phyloP scores from a whole-genome alignment of 257 asterid genomes.

The Jacaranda copaia region DNA sequence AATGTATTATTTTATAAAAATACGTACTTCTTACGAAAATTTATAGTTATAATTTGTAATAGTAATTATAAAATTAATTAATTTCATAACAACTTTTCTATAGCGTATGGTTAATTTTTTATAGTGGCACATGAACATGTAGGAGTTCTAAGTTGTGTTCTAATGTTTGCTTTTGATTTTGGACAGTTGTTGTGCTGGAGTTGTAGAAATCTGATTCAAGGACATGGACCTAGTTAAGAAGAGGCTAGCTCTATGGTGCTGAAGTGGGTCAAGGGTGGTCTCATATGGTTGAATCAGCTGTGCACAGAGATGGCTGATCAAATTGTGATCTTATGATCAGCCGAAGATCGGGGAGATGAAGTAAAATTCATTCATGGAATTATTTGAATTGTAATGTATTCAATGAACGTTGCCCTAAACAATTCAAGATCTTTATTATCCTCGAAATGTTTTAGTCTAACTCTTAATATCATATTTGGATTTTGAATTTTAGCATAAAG shows the following conservation, averaged over 20 bases:
- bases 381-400: slow-evolving; percentile 32
- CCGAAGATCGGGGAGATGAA: slow-evolving; percentile 9
- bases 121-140: background rate
- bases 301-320: background rate
- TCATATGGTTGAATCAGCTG: background rate
- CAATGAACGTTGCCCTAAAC: background rate
- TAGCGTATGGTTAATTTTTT: no score
- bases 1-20: no score
- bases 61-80: no score
- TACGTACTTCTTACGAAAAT: no score
- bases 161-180: slow-evolving; percentile 7
- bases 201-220: slow-evolving; percentile 47
- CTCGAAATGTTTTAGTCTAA: no score
- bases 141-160: background rate
- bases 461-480: no score
- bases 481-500: no score
- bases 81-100: no score
- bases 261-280: background rate
- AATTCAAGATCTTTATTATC: no score
- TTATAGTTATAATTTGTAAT: no score
- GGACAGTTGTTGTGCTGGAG: slow-evolving; percentile 84
- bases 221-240: background rate
- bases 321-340: no score
- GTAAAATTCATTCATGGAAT: slow-evolving; percentile 15
- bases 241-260: background rate